These are phyloP conservation scores for Amphibolis antarctica DNA, from an alignment of 106 monocot genomes.

Conservation along the genomic window DNA sequence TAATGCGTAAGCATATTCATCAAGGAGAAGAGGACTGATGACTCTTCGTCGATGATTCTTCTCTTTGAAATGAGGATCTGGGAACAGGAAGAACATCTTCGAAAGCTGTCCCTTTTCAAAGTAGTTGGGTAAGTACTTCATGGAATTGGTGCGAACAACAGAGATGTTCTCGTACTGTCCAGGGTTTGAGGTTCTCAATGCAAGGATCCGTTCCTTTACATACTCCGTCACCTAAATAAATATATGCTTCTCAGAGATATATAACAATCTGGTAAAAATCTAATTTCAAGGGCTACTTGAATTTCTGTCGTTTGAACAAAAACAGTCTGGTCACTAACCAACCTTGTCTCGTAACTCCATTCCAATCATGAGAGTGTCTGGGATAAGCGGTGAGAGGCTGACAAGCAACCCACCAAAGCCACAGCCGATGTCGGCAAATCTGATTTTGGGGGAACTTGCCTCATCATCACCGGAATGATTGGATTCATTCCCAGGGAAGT, in stretches of 20 bases:
- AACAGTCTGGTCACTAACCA: slow-evolving; percentile 23
- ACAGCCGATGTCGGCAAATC: slow-evolving; percentile 88
- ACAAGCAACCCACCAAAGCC: slow-evolving; percentile 93
- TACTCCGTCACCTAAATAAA: slow-evolving; percentile 72
- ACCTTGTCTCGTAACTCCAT: slow-evolving; percentile 99
- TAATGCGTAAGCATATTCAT: slow-evolving; percentile 81
- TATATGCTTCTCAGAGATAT: no score
- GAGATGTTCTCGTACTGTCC: slow-evolving; percentile 66
- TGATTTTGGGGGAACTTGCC: slow-evolving; percentile 28
- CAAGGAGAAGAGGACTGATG: slow-evolving; percentile 74
- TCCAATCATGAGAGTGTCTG: slow-evolving; percentile 83
- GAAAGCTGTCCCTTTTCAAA: slow-evolving; percentile 75
- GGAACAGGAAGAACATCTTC: slow-evolving; percentile 97
- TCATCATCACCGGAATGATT: background rate
- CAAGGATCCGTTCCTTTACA: slow-evolving; percentile 87
- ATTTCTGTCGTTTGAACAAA: background rate
- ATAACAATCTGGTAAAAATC: background rate
- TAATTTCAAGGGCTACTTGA: background rate
- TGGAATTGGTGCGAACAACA: slow-evolving; percentile 53
- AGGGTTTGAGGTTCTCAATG: slow-evolving; percentile 58
- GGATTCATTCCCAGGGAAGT: slow-evolving; percentile 19
- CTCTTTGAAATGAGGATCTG: slow-evolving; percentile 98
- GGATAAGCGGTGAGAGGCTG: slow-evolving; percentile 69
- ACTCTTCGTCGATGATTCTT: slow-evolving; percentile 89
- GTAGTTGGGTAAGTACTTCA: slow-evolving; percentile 96